phyloP scores from a whole-genome alignment of 495 filamentous ascomycete genomes.

The Penicillium parvum region DNA sequence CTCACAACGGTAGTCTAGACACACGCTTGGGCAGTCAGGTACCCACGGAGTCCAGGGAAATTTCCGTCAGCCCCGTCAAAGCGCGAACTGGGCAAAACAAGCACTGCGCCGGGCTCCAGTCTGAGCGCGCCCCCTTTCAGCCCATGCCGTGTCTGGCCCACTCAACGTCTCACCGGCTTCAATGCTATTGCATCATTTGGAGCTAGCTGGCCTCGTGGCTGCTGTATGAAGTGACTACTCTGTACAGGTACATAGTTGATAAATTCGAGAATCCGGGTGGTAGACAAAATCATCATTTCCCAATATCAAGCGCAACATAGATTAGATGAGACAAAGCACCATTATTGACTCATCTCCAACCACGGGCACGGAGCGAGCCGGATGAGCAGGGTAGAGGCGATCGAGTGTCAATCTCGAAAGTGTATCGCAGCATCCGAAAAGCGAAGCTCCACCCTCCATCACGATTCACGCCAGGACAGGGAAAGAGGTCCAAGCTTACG shows the following conservation, averaged over 20 bases:
- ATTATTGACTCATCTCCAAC: slow-evolving; percentile 4
- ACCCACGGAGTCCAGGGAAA: slow-evolving; percentile 3
- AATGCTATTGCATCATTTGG: slow-evolving; percentile 12
- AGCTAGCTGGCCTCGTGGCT: no score
- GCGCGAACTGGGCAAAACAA: slow-evolving; percentile 14
- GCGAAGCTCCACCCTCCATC: slow-evolving; percentile 4
- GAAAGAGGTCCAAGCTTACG: slow-evolving; percentile 19
- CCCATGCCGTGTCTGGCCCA: slow-evolving; percentile 24
- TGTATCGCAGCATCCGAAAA: no score
- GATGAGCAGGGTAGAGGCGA: slow-evolving; percentile 19
- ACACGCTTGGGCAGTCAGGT: slow-evolving; percentile 4
- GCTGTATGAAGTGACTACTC: no score
- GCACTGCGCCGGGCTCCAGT: slow-evolving; percentile 8
- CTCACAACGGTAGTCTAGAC: neutral
- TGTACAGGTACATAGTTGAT: no score
- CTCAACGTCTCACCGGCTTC: slow-evolving; percentile 19
- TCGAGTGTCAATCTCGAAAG: slow-evolving; percentile 17
- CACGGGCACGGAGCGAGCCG: slow-evolving; percentile 21
- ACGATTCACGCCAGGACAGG: no score
- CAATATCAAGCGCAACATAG: neutral
- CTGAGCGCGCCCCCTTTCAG: slow-evolving; percentile 13
- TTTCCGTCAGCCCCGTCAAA: slow-evolving; percentile 11
- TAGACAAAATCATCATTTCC: neutral
- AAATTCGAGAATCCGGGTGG: no score
- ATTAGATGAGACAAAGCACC: no score